Conservation (phyloP, 2,329 filamentous ascomycete species). For the Hypoxylon sp. region DNA sequence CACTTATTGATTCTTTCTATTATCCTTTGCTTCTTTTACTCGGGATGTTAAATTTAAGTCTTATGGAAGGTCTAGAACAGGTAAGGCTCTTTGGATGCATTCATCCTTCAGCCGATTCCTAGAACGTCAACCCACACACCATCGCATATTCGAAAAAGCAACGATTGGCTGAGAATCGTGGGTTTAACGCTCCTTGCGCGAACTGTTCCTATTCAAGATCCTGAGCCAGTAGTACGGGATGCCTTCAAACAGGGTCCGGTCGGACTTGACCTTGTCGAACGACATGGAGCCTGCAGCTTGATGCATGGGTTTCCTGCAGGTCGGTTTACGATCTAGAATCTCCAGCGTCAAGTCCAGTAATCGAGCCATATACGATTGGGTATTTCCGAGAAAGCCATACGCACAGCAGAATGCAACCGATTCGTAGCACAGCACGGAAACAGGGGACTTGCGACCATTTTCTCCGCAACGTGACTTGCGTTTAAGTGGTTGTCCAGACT, state of each 20-base stretch:
- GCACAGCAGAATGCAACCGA: conserved; percentile 18
- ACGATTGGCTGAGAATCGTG: neutral
- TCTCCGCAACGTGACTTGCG: conserved; percentile 2
- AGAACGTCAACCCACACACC: conserved; percentile 9
- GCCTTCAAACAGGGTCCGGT: conserved; percentile 15
- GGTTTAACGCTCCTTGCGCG: neutral
- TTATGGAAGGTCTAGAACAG: neutral
- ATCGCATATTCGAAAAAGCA: neutral
- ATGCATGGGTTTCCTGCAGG: conserved; percentile 31
- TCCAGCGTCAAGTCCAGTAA: conserved; percentile 26
- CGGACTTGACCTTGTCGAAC: conserved; percentile 6
- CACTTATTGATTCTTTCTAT: neutral
- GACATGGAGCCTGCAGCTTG: conserved; percentile 21
- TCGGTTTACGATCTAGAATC: conserved; percentile 40
- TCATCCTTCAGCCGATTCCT: conserved; percentile 2
- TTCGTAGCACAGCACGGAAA: conserved; percentile 28
- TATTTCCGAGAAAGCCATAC: conserved; percentile 23
- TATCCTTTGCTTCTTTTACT: neutral
- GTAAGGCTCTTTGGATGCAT: neutral
- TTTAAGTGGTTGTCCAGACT: neutral
- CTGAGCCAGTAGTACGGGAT: conserved; percentile 1
- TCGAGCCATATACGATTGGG: conserved; percentile 35
- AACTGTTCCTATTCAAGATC: conserved; percentile 11
- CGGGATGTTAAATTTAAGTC: neutral
- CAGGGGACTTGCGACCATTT: neutral